Conservation (phyloP, 306 rosid genomes). For the Cajanus cajan region DNA sequence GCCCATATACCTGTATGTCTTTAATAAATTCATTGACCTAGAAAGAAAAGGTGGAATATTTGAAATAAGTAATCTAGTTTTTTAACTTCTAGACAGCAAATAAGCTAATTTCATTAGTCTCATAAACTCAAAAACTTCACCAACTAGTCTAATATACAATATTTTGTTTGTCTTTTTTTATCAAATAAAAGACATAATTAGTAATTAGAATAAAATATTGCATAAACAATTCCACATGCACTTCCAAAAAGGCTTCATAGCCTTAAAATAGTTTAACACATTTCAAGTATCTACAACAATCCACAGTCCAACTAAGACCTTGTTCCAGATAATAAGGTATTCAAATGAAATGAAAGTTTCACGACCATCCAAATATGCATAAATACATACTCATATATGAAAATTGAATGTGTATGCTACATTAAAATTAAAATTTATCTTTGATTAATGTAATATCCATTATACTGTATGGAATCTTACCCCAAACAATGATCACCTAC, state of each 20-base stretch:
- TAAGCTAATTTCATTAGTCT: not conserved
- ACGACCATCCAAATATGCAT: slow-evolving; percentile 11
- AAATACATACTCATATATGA: not conserved
- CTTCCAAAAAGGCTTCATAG: not conserved
- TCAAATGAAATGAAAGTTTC: slow-evolving; percentile 17
- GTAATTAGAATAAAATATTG: not conserved
- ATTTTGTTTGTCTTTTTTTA: not conserved
- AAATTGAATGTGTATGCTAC: not conserved
- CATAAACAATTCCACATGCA: not conserved
- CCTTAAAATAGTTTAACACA: not conserved
- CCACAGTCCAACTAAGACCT: not conserved
- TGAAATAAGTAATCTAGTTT: not conserved
- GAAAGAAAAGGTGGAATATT: not conserved
- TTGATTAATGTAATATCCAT: not conserved
- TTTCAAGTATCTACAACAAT: slow-evolving; percentile 1
- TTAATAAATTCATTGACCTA: not conserved
- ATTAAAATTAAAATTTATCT: not conserved
- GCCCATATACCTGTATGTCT: not conserved
- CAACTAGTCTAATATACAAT: not conserved
- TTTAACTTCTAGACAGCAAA: not conserved
- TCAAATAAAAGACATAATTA: not conserved
- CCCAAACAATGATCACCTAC: slow-evolving; percentile 96
- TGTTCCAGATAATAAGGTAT: not conserved
- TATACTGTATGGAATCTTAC: slow-evolving; percentile 51
- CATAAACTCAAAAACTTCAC: not conserved